Evolutionary conservation across 2,329 filamentous ascomycete species (phyloP).

Genomic region (Colletotrichum eleusines): DNA sequence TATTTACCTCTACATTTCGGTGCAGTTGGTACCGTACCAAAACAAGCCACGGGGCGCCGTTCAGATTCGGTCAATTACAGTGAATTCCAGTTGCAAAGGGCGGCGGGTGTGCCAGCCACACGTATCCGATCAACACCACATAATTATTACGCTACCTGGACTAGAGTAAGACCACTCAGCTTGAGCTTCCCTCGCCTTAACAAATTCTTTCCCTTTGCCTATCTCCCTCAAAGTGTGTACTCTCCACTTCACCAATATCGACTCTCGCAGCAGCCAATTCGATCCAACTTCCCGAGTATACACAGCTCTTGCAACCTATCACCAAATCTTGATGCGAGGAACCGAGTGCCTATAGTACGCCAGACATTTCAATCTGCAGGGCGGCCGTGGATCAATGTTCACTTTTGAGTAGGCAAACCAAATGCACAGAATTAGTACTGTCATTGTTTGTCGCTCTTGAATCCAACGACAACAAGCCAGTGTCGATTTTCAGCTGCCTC

Average conservation of each 20-base stretch:
- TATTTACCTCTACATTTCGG: neutral
- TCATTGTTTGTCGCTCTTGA: neutral
- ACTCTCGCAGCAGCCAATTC: neutral
- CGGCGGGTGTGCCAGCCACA: slow-evolving; percentile 4
- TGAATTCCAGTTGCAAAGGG: slow-evolving; percentile 9
- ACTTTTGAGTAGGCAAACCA: neutral
- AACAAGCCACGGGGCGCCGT: neutral
- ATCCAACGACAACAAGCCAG: neutral
- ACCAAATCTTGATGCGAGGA: neutral
- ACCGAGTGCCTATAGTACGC: neutral
- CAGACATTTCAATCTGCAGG: neutral
- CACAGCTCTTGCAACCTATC: neutral
- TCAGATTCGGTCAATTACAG: neutral
- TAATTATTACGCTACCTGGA: neutral
- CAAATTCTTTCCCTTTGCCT: neutral
- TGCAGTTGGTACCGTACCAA: neutral
- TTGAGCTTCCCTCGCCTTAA: neutral
- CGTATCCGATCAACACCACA: slow-evolving; percentile 6
- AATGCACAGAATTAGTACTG: neutral
- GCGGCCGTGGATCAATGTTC: neutral
- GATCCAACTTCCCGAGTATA: neutral
- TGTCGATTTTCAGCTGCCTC: neutral
- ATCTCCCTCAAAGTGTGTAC: neutral
- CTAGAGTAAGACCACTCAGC: neutral
- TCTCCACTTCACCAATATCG: neutral